phyloP scores from a whole-genome alignment of 495 filamentous ascomycete species.

The Annulohypoxylon maeteangense region DNA sequence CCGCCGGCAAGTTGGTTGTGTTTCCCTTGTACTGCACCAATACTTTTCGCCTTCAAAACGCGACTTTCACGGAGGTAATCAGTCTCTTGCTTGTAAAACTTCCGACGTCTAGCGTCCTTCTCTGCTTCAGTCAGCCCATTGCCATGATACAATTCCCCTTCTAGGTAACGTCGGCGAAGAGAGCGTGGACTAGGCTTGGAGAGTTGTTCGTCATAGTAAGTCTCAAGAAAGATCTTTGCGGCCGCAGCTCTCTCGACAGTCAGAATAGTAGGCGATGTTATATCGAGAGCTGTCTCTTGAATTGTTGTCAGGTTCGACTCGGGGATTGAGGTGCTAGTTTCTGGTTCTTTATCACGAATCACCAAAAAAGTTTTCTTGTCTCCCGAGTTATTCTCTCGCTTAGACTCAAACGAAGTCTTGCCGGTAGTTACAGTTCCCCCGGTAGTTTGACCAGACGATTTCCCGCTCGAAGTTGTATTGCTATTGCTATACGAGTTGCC shows the following conservation, averaged over 20 bases:
- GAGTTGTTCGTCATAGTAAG: slow-evolving; percentile 76
- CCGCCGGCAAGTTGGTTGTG: slow-evolving; percentile 54
- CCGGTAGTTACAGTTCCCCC: slow-evolving; percentile 48
- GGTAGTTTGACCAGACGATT: slow-evolving; percentile 46
- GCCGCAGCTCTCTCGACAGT: slow-evolving; percentile 82
- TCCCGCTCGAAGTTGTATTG: slow-evolving; percentile 48
- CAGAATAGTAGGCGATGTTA: slow-evolving; percentile 67
- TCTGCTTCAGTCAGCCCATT: slow-evolving; percentile 66
- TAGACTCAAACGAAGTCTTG: slow-evolving; percentile 58
- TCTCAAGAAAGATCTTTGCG: slow-evolving; percentile 88
- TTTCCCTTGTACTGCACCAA: slow-evolving; percentile 44
- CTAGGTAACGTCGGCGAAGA: slow-evolving; percentile 73
- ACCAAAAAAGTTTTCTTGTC: slow-evolving; percentile 39
- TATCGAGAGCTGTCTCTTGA: slow-evolving; percentile 52
- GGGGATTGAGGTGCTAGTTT: slow-evolving; percentile 34
- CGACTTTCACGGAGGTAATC: slow-evolving; percentile 80
- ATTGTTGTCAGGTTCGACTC: slow-evolving; percentile 54
- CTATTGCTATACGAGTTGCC: slow-evolving; percentile 43
- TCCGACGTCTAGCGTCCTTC: slow-evolving; percentile 60
- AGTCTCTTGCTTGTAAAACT: slow-evolving; percentile 74
- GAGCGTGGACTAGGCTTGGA: slow-evolving; percentile 66
- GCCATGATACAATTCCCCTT: slow-evolving; percentile 66
- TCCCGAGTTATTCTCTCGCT: slow-evolving; percentile 38
- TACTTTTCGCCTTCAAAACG: slow-evolving; percentile 70
- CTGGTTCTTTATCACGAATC: slow-evolving; percentile 40